Evolutionary conservation across 176 grass and related monocot species (phyloP).

Genomic region (Hsuehochloa calcarea): DNA sequence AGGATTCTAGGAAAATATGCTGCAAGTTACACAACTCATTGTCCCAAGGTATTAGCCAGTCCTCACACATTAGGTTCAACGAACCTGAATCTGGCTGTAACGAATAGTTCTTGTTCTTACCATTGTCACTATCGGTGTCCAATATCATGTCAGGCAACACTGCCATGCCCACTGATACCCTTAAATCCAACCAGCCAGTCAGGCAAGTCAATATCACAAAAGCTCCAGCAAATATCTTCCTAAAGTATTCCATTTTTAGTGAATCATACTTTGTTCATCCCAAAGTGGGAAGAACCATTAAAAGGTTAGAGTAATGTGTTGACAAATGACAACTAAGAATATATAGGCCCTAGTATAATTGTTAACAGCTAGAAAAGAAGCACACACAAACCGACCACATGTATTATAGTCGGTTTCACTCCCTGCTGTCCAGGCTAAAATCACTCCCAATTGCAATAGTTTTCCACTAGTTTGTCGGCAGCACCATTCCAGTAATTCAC

Average conservation of each 20-base stretch:
- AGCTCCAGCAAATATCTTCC: slow-evolving; percentile 4
- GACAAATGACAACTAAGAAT: background rate
- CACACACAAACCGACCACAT: background rate
- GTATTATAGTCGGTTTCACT: background rate
- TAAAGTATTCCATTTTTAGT: background rate
- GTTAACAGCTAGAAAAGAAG: background rate
- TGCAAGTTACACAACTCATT: background rate
- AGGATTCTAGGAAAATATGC: slow-evolving; percentile 1
- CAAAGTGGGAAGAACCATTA: background rate
- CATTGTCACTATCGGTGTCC: background rate
- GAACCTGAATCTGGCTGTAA: background rate
- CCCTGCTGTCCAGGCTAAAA: slow-evolving; percentile 2
- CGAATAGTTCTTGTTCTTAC: background rate
- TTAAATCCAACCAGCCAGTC: background rate
- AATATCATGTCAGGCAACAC: background rate
- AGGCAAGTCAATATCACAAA: background rate
- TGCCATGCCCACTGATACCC: background rate
- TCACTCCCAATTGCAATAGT: background rate
- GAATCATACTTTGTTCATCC: background rate
- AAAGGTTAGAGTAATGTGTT: background rate
- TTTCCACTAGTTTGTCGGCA: background rate
- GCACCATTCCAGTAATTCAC: background rate
- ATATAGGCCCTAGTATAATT: background rate
- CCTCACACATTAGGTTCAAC: background rate
- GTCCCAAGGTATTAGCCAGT: background rate